Evolutionary conservation across 345 rosid genomes (phyloP).

Genomic region (Eucalyptus curtisii): DNA sequence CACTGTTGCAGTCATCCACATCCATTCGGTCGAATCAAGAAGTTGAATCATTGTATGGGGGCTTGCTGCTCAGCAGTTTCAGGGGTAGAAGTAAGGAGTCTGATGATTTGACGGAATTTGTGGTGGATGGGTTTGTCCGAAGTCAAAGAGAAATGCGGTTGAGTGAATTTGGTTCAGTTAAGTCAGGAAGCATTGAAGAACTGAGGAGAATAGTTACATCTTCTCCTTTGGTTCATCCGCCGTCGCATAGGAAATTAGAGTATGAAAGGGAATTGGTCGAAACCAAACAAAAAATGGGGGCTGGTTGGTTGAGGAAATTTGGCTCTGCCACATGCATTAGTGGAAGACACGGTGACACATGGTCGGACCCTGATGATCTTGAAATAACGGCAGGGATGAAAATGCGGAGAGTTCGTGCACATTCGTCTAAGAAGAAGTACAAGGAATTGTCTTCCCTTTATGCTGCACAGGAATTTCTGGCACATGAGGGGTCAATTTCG

Average conservation of each 20-base stretch:
- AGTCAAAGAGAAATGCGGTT: conserved; percentile 11
- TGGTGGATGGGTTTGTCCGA: conserved; percentile 9
- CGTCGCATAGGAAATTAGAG: not conserved
- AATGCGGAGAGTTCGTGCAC: conserved; percentile 29
- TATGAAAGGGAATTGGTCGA: conserved; percentile 1
- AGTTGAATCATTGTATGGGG: conserved; percentile 9
- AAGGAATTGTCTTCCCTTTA: conserved; percentile 64
- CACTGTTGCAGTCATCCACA: conserved; percentile 5
- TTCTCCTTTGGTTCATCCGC: conserved; percentile 11
- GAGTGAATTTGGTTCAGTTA: conserved; percentile 21
- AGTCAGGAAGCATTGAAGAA: conserved; percentile 38
- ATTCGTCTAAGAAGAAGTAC: conserved; percentile 31
- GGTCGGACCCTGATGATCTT: conserved; percentile 2
- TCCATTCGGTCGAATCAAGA: conserved; percentile 11
- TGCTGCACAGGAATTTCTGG: conserved; percentile 58
- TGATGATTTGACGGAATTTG: conserved; percentile 23
- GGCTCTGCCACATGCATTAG: conserved; percentile 13
- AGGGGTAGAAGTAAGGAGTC: conserved; percentile 10
- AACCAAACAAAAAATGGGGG: conserved; percentile 13
- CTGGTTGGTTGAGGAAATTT: conserved; percentile 45
- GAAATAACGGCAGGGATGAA: conserved; percentile 14
- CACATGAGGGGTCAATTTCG: conserved; percentile 59
- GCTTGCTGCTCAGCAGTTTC: not conserved
- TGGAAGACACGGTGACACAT: conserved; percentile 11
- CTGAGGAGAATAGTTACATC: conserved; percentile 12